phyloP scores from a whole-genome alignment of 2,329 filamentous ascomycete genomes.

The Phialemoniopsis sp. region DNA sequence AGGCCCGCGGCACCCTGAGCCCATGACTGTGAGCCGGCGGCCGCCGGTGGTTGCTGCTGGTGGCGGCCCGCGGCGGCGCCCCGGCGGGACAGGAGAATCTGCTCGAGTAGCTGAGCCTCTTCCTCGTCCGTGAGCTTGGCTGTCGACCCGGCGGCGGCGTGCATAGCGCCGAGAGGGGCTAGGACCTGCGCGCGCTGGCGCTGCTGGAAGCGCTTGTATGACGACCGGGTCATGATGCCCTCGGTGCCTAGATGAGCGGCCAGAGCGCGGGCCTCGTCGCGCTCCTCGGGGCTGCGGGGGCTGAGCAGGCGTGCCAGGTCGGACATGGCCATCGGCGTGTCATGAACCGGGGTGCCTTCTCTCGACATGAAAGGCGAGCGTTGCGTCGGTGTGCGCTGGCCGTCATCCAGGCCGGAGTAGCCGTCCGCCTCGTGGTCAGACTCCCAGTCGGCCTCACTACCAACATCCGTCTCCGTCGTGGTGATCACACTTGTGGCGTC shows the following conservation, averaged over 20 bases:
- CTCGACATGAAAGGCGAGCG: conserved; percentile 22
- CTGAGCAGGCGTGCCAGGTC: conserved; percentile 79
- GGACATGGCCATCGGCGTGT: conserved; percentile 59
- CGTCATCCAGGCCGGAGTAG: conserved; percentile 36
- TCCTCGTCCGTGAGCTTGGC: conserved; percentile 50
- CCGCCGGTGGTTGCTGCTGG: conserved; percentile 4
- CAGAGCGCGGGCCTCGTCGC: conserved; percentile 75
- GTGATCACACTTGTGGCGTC: conserved; percentile 75
- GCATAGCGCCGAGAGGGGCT: conserved; percentile 35
- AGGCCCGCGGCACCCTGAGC: conserved; percentile 68
- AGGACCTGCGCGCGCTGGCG: conserved; percentile 68
- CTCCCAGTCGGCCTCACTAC: conserved; percentile 21
- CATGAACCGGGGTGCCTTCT: conserved; percentile 54
- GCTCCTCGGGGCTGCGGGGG: conserved; percentile 72
- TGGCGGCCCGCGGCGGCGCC: conserved; percentile 6
- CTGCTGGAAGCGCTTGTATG: conserved; percentile 65
- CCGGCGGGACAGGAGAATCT: conserved; percentile 53
- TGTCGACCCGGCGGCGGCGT: conserved; percentile 18
- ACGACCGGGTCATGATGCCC: conserved; percentile 75
- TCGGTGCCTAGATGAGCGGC: conserved; percentile 73
- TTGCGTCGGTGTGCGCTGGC: conserved; percentile 59
- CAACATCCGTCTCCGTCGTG: conserved; percentile 7
- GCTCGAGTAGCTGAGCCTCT: conserved; percentile 56
- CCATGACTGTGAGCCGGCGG: conserved; percentile 42
- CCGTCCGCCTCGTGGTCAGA: conserved; percentile 37